Evolutionary conservation across 1,139 yeast species (phyloP), one percentile per base, ranked within the genome.

Genomic region (Zygosaccharomyces pseudobailii): DNA sequence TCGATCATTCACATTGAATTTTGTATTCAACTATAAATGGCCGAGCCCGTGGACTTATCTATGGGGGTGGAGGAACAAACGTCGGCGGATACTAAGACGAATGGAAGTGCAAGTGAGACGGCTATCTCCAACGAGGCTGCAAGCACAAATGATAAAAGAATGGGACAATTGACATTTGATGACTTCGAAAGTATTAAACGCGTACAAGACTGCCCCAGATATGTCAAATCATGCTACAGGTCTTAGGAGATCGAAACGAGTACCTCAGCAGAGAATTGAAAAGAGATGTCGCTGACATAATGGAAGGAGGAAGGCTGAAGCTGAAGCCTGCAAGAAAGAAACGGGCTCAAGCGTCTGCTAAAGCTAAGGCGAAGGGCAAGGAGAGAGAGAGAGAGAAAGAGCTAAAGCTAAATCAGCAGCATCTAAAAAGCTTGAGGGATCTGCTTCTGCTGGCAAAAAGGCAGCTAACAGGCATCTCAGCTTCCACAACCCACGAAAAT

Each of bases 321-420:
- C 48, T 27, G 54, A 51, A 10, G 49, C 47, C 47, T 6, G 40
- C 44, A 33, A 45, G 48, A 34, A 33, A 43, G 40, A 42, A 40
- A 23, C 46, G 46, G 25, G 37, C 48, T 9, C 75, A 75, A 74
- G 45, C 78, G 63, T 76, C 73, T 46, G 42, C 42, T 17, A 68
- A 71, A 53, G 74, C 79, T 43, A 71, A 72, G 57, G 63, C 68
- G 58, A 63, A 63, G 73, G 64, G 63, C 68, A 58, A 71, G 75
- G 56, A n/a, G 49, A 50, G 42, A 44, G 50, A 52, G 46, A 46
- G 32, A 47, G 30, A 10, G 45, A 49, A 24, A 46, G 45, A 38
- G 47, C 45, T 20, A 49, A 46, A 21, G 23, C 24, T 6, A 45
- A 42, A 30, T 20, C 43, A 25, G 48, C 38, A 10, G 49, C 42